These are phyloP conservation scores for Globisporangium nodosum DNA, from an alignment of 352 stramenopile genomes.

Conservation along the genomic window DNA sequence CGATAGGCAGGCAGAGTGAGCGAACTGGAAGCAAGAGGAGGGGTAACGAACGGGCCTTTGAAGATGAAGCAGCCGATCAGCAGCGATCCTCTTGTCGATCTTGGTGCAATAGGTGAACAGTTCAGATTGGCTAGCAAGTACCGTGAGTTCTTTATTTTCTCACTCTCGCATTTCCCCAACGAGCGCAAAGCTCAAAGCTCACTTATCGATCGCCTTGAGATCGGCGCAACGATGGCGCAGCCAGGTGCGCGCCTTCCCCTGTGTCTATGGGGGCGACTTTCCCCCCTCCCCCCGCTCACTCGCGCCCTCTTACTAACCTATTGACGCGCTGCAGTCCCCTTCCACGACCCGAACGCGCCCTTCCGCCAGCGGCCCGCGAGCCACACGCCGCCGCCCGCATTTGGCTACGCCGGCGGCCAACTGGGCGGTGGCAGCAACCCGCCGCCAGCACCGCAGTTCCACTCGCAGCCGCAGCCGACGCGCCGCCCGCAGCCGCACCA, in stretches of 20 bases:
- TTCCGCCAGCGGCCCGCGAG: constrained; percentile 30
- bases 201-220: neutral
- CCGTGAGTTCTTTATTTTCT: too few species aligned
- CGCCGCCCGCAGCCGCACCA: constrained; percentile 45
- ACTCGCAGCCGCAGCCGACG: constrained; percentile 31
- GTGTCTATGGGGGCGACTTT: neutral
- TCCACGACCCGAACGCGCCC: constrained; percentile 47
- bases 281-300: neutral
- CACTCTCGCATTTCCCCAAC: too few species aligned
- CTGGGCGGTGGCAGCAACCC: too few species aligned
- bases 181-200: too few species aligned
- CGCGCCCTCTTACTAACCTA: neutral
- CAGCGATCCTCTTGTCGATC: too few species aligned
- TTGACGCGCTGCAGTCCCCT: constrained; percentile 32
- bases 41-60: too few species aligned
- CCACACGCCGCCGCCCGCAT: constrained; percentile 16
- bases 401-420: constrained; percentile 6
- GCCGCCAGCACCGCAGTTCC: constrained; percentile 19
- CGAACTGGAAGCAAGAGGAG: neutral
- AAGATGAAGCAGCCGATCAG: too few species aligned
- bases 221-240: constrained; percentile 20
- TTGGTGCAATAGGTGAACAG: too few species aligned
- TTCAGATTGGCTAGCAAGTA: too few species aligned
- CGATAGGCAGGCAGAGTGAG: neutral
- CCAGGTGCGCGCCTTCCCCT: constrained; percentile 13